Evolutionary conservation across 441 rosid genomes (phyloP), one percentile per base, ranked within the genome.

Genomic region (Pelargonium australe): DNA sequence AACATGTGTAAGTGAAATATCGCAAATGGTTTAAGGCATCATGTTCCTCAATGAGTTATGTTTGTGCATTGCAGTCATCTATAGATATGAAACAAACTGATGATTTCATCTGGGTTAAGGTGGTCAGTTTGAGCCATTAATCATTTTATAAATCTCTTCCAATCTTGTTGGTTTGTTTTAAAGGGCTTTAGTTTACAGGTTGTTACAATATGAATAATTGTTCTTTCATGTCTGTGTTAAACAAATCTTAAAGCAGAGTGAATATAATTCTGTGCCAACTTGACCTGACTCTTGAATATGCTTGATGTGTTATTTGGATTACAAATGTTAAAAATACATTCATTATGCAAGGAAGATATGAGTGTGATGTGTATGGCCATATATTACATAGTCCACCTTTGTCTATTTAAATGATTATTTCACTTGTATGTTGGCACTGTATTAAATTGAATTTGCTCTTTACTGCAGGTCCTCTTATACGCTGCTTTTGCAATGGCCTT

Each of bases 391-490:
- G 43, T 11, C 41, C 10, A 31, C n/a, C 28, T 12, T n/a, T 8
- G 55, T 63, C n/a, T 23, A 25, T 12, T 43, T 45, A 0, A 6
- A 13, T 58, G 70, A 45, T 51, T 34, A 8, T 51, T 70, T 66
- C 9, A 31, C 69, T 47, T 20, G n/a, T 57, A 66, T 61, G 5
- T 28, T 67, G 67, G n/a, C 31, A 23, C 12, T 68, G 66, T 43
- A 64, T 72, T 63, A 67, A 14, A 7, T 76, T 70, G 69, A 16
- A 62, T 70, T 20, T 71, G 25, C 44, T 73, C 37, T 67, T 62
- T 63, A 19, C 80, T 85, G 76, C 96, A 92, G 98, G 96, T 95
- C 68, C 85, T 87, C 75, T 70, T 92, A 78, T 95, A 92, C 76
- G 74, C 83, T 71, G 89, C 84, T 66, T 90, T 85, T 65, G 76